These are phyloP conservation scores for Cryoendolithus antarcticus DNA, from an alignment of 2,329 filamentous ascomycete genomes.

Conservation along the genomic window DNA sequence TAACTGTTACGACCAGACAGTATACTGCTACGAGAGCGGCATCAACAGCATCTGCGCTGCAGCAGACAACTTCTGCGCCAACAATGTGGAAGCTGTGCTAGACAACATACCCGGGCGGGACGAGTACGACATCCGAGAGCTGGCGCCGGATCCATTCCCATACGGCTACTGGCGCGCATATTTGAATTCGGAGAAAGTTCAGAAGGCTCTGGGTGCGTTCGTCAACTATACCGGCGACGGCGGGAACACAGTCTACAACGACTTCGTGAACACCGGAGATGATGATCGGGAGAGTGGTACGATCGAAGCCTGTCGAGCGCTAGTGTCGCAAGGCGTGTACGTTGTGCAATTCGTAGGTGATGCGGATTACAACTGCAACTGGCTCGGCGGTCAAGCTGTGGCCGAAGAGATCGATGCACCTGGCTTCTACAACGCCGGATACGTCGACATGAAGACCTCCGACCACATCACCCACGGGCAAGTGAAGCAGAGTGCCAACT, in stretches of 20 bases:
- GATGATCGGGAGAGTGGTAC: constrained; percentile 34
- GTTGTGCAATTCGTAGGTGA: constrained; percentile 36
- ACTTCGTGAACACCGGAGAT: constrained; percentile 39
- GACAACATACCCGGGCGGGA: constrained; percentile 42
- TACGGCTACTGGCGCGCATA: constrained; percentile 44
- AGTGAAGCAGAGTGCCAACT: constrained; percentile 39
- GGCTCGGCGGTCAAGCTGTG: constrained; percentile 32
- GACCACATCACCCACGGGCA: constrained; percentile 40
- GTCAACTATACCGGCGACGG: constrained; percentile 42
- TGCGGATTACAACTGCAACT: constrained; percentile 38
- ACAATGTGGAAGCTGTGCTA: constrained; percentile 40
- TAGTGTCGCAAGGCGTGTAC: constrained; percentile 29
- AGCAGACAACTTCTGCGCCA: constrained; percentile 45
- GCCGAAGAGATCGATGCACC: constrained; percentile 28
- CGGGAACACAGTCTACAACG: constrained; percentile 31
- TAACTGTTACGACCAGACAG: constrained; percentile 48
- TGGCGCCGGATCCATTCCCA: constrained; percentile 46
- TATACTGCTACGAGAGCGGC: constrained; percentile 41
- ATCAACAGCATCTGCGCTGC: constrained; percentile 38
- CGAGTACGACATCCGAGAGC: constrained; percentile 48
- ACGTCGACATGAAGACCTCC: constrained; percentile 33
- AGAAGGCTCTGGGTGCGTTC: constrained; percentile 46
- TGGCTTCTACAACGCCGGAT: constrained; percentile 35
- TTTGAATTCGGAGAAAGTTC: constrained; percentile 43
- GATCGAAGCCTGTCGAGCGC: constrained; percentile 27